Conservation (phyloP, 176 grass and related monocot species). For the Metroxylon sagu region DNA sequence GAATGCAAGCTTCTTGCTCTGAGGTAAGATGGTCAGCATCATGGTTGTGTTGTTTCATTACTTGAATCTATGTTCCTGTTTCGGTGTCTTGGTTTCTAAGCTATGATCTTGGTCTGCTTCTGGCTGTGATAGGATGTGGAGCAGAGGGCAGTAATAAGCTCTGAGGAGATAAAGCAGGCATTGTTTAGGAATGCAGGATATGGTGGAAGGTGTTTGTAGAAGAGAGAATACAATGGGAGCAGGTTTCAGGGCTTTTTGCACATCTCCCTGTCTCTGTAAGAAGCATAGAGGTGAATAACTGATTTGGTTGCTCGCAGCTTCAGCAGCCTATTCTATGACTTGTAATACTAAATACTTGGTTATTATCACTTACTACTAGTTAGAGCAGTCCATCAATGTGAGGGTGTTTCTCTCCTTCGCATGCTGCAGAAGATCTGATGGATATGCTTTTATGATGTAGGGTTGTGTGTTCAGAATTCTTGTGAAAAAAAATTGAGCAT, state of each 20-base stretch:
- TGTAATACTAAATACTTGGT: too few species aligned
- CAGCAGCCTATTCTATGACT: neutral
- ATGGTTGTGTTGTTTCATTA: neutral
- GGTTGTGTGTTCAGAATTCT: neutral
- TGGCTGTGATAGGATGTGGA: slow-evolving; percentile 33
- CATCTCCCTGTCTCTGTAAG: neutral
- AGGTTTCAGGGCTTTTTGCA: neutral
- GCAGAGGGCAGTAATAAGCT: slow-evolving; percentile 54
- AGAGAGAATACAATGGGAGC: neutral
- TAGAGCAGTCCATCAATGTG: too few species aligned
- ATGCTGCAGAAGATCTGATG: neutral
- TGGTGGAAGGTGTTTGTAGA: slow-evolving; percentile 90
- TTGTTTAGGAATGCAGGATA: slow-evolving; percentile 88
- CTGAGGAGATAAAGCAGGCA: slow-evolving; percentile 79
- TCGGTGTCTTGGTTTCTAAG: too few species aligned
- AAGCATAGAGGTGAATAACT: neutral
- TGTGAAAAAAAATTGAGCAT: neutral
- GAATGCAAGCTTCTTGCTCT: slow-evolving; percentile 93
- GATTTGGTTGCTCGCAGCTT: neutral
- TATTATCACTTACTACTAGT: too few species aligned
- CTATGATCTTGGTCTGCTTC: too few species aligned
- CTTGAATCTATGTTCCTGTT: too few species aligned
- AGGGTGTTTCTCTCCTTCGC: too few species aligned
- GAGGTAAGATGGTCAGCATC: slow-evolving; percentile 36
- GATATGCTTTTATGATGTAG: neutral